Evolutionary conservation across 2,329 filamentous ascomycete species (phyloP).

Genomic region (Elsinoe necatrix): DNA sequence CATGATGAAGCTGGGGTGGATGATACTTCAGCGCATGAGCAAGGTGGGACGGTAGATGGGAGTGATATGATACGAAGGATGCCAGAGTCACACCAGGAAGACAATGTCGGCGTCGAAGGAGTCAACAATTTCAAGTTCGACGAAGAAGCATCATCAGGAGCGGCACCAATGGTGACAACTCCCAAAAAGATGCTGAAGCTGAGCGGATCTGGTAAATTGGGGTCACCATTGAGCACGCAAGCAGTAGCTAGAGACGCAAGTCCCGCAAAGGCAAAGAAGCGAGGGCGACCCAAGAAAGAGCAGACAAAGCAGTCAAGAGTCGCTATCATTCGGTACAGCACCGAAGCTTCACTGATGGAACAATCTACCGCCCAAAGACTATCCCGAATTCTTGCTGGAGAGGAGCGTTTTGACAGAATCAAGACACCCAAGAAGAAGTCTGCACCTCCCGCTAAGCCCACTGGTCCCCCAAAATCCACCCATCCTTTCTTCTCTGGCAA

Average conservation of each 20-base stretch:
- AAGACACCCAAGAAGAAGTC: neutral
- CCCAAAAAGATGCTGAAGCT: conserved; percentile 34
- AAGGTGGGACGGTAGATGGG: neutral
- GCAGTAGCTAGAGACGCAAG: conserved; percentile 18
- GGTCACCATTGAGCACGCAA: conserved; percentile 31
- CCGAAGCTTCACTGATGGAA: conserved; percentile 31
- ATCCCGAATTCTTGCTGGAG: conserved; percentile 49
- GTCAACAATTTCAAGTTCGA: neutral
- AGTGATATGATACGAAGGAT: too few species aligned
- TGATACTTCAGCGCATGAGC: neutral
- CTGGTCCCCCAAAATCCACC: conserved; percentile 38
- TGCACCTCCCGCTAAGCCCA: conserved; percentile 21
- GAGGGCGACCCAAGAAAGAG: conserved; percentile 26
- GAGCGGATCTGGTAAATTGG: conserved; percentile 39
- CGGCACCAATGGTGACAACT: conserved; percentile 19
- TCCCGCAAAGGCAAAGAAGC: conserved; percentile 21
- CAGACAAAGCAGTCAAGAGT: conserved; percentile 22
- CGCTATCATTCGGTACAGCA: conserved; percentile 44
- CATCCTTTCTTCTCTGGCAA: conserved; percentile 66
- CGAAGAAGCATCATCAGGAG: neutral
- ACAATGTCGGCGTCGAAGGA: neutral
- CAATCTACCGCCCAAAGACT: conserved; percentile 52
- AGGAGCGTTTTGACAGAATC: conserved; percentile 24
- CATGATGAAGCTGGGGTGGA: neutral
- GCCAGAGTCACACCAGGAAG: neutral